Evolutionary conservation across 352 stramenopile genomes (phyloP), one percentile per base, ranked within the genome.

Genomic region (Phytophthora hybrid): DNA sequence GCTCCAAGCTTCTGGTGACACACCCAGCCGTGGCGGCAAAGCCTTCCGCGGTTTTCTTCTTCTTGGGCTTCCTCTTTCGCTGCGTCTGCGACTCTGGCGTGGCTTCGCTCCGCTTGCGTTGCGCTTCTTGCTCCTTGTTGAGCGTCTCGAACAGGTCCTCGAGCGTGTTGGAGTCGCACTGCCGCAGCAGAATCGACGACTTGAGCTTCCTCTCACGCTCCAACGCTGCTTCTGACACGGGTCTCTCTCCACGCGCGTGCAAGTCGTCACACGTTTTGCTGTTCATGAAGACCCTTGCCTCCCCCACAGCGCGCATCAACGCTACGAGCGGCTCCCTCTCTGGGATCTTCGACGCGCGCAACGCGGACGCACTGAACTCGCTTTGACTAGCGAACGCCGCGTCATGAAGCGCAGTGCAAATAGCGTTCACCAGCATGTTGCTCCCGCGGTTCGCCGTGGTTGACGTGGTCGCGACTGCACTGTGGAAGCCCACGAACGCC

Each of bases 401-500:
- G 11, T 69, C 62, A 14, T 77, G 79, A 19, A 90, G 59, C 26
- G 76, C 63, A 34, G 23, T 68, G 31, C 81, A 88, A 32, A 90
- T 76, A 9, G 54, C 59, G 46, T 79, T 75, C 26, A 90, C 65
- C 5, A 90, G 46, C 34, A 54, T 46, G 26, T 73, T 83, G 54
- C 80, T 88, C 4, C 39, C 62, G 3, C 26, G 19, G 19, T 64
- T 82, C 16, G 29, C 63, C 18, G 65, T 49, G 2, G 69, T 66
- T 0, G 83, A 76, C 1, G 74, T 82, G 4, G 77, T 82, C 4
- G 79, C 81, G 13, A 90, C 64, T 1, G 87, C 84, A 39, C 86
- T 94, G 52, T 92, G 78, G 71, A 84, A 95, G 0, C 88, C 87
- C 7, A 93, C 83, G 63, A 93, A 89, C 1, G 87, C 85, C 19